phyloP scores from a whole-genome alignment of 2,329 filamentous ascomycete species.

The Sarocladium brachiariae region DNA sequence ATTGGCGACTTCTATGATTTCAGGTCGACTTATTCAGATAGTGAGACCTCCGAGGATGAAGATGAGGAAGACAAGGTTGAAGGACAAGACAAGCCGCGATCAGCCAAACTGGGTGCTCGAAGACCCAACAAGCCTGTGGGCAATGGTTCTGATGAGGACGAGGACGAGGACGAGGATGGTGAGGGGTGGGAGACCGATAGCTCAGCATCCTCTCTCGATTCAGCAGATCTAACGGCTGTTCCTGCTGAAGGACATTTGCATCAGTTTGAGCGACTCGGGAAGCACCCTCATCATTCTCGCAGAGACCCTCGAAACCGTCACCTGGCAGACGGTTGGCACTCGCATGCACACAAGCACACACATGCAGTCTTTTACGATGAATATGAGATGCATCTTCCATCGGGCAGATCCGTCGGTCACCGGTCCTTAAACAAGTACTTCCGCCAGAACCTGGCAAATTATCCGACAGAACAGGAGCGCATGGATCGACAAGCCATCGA shows the following conservation, averaged over 20 bases:
- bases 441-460: conserved; percentile 82
- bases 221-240: conserved; percentile 73
- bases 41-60: conserved; percentile 40
- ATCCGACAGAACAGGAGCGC: conserved; percentile 74
- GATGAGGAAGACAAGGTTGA: conserved; percentile 37
- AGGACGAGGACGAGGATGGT: conserved; percentile 48
- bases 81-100: conserved; percentile 33
- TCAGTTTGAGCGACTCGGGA: conserved; percentile 64
- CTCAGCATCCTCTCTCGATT: conserved; percentile 80
- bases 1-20: conserved; percentile 98
- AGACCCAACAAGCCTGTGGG: conserved; percentile 46
- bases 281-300: conserved; percentile 70
- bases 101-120: conserved; percentile 63
- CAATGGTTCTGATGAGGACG: conserved; percentile 29
- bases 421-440: conserved; percentile 82
- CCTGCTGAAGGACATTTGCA: conserved; percentile 66
- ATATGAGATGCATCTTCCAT: conserved; percentile 87
- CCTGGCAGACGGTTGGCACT: conserved; percentile 72
- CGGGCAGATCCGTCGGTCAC: conserved; percentile 83
- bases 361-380: conserved; percentile 85
- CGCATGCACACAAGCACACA: conserved; percentile 67
- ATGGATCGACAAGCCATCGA: conserved; percentile 60
- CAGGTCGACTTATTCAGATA: conserved; percentile 87
- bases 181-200: conserved; percentile 96
- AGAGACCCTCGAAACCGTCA: conserved; percentile 65